Evolutionary conservation across 805 yeast species (phyloP), one percentile per base, ranked within the genome.

Genomic region (Yarrowia sp.): DNA sequence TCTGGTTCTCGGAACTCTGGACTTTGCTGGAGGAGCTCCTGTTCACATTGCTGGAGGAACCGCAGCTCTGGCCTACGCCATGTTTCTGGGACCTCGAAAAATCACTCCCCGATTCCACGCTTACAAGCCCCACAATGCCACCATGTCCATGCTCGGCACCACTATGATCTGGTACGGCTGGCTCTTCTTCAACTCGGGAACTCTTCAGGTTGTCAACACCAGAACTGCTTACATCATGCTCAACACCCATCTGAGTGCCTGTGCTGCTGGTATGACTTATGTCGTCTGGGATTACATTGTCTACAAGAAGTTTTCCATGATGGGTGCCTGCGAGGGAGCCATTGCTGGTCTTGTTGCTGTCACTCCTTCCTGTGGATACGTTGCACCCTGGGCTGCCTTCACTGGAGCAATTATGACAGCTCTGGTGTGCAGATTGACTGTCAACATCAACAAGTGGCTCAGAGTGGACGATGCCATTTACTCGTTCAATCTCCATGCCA

Each of bases 331-430:
- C 77, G 87, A 92, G 62, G 99, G 99, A 73, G 88, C 92, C 67
- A 85, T 95, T 76, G 89, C 96, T 38, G 99, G 98, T 68, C 83
- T 93, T 68, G 98, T 95, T 54, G 95, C 95, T 74, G 88, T 93
- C 67, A 95, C 98, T 3, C 98, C 99, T 59, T 98, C 93, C 69
- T 98, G 98, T 28, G 98, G 98, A 68, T 92, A 80, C 73, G 93
- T 91, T 49, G 95, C 96, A 64, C 85, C 90, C 65, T 90, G 92
- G 58, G 58, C 58, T 32, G 58, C 58, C 5, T 33, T 51, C n/a
- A 12, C 16, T 1, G 58, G 58, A 21, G 58, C 21, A 4, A 8
- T 51, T 5, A 51, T 51, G 32, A 51, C 58, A 1, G 58, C 58
- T n/a, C 12, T 51, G 30, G 58, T 51, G 9, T 51, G 58, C 16